Conservation (phyloP, 2,329 filamentous ascomycete genomes). For the Calonectria crousiana region DNA sequence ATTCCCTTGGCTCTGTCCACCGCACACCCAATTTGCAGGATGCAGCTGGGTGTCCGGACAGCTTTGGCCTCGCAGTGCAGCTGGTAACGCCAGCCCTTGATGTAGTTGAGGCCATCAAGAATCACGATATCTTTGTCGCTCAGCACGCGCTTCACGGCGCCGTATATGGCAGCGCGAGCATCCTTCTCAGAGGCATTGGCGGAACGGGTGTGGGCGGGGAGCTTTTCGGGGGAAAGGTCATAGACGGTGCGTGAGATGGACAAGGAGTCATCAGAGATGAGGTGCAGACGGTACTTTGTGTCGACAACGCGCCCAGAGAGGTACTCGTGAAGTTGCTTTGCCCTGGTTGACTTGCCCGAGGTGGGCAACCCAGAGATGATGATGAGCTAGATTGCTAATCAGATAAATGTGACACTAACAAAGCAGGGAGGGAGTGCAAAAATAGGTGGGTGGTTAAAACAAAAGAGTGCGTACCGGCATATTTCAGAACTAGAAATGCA, state of each 20-base stretch:
- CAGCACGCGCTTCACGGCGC: constrained; percentile 81
- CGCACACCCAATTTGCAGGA: constrained; percentile 74
- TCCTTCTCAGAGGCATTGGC: constrained; percentile 85
- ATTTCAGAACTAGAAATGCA: constrained; percentile 10
- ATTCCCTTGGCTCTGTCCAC: constrained; percentile 65
- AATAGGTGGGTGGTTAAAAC: no score
- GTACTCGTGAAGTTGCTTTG: constrained; percentile 74
- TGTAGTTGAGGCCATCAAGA: constrained; percentile 86
- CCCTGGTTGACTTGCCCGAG: constrained; percentile 76
- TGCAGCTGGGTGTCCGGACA: constrained; percentile 78
- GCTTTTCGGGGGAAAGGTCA: constrained; percentile 66
- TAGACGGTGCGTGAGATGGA: constrained; percentile 79
- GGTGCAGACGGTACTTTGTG: constrained; percentile 73
- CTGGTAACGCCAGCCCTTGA: constrained; percentile 91
- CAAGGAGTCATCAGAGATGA: constrained; percentile 79
- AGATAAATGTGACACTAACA: constrained; percentile 14
- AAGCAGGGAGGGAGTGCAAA: not conserved
- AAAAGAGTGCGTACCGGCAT: constrained; percentile 41
- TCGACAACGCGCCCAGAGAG: constrained; percentile 68
- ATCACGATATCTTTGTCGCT: constrained; percentile 81
- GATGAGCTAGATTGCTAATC: constrained; percentile 64
- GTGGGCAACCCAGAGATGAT: constrained; percentile 76
- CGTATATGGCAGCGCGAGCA: constrained; percentile 80
- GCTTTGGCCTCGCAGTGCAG: constrained; percentile 88
- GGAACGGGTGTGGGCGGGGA: constrained; percentile 72